phyloP scores from a whole-genome alignment of 2,329 filamentous ascomycete genomes.

The Ophiostoma populinum region DNA sequence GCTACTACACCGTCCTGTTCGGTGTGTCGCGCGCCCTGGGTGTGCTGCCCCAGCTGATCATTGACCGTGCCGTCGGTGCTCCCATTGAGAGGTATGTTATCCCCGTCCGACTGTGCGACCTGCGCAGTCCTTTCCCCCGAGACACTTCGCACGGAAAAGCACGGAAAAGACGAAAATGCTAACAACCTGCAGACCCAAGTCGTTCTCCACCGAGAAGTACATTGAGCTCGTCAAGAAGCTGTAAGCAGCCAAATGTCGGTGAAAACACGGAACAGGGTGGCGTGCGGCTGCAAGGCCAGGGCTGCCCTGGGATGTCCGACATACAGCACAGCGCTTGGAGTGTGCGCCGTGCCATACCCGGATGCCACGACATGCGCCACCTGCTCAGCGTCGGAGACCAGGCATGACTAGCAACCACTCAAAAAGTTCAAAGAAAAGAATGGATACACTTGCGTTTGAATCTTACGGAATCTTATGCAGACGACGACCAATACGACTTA shows the following conservation, averaged over 20 bases:
- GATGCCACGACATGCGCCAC: constrained; percentile 1
- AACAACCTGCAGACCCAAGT: constrained; percentile 51
- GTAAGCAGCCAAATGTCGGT: constrained; percentile 34
- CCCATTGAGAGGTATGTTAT: constrained; percentile 65
- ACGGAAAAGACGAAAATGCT: no score
- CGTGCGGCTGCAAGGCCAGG: neutral
- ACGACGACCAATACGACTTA: neutral
- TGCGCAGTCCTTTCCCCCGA: constrained; percentile 6
- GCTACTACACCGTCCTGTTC: constrained; percentile 99
- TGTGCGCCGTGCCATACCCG: neutral
- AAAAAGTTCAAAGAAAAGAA: constrained; percentile 2
- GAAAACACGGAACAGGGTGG: neutral
- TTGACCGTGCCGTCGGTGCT: constrained; percentile 90
- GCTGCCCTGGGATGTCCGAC: constrained; percentile 1
- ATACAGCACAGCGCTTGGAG: neutral
- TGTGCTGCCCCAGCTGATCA: constrained; percentile 98
- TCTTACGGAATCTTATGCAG: constrained; percentile 1
- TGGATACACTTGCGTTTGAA: neutral
- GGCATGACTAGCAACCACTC: neutral
- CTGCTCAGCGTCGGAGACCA: neutral
- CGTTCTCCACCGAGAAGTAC: constrained; percentile 94
- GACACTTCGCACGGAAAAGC: no score
- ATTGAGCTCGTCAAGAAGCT: constrained; percentile 85
- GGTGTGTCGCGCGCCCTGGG: constrained; percentile 95
- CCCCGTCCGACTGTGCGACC: neutral